These are phyloP conservation scores for Pseudocercospora eumusae DNA, from an alignment of 2,329 filamentous ascomycete genomes.

Conservation along the genomic window DNA sequence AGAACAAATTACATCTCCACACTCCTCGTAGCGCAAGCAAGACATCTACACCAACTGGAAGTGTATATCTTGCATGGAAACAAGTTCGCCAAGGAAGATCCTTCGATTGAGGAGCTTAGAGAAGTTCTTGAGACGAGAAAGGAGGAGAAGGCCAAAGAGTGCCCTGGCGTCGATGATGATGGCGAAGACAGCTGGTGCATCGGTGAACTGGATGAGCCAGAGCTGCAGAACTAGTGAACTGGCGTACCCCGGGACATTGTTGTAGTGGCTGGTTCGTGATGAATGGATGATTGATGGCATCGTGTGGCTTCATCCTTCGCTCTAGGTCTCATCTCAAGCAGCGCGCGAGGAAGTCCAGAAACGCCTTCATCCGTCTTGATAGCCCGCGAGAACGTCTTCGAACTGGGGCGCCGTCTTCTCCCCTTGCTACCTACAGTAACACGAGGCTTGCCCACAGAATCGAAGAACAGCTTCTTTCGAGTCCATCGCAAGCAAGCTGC, in stretches of 20 bases:
- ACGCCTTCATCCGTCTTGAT: slow-evolving; percentile 96
- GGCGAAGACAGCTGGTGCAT: no score
- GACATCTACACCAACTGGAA: no score
- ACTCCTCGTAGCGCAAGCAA: no score
- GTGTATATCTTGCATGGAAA: no score
- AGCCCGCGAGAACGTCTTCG: slow-evolving; percentile 87
- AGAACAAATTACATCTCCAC: no score
- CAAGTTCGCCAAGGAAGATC: no score
- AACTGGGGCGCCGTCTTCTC: slow-evolving; percentile 82
- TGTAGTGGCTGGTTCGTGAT: slow-evolving; percentile 60
- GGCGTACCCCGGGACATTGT: slow-evolving; percentile 35
- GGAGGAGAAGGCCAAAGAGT: no score
- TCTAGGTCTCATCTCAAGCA: slow-evolving; percentile 96
- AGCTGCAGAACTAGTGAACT: no score
- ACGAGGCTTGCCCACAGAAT: slow-evolving; percentile 93
- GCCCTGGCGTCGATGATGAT: no score
- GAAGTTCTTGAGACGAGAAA: no score
- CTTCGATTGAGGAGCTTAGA: no score
- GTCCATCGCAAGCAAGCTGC: slow-evolving; percentile 97
- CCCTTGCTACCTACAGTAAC: slow-evolving; percentile 95
- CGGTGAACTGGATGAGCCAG: no score
- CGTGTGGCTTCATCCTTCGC: slow-evolving; percentile 84
- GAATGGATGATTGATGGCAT: slow-evolving; percentile 91
- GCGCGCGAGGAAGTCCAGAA: slow-evolving; percentile 86
- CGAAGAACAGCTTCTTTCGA: slow-evolving; percentile 96